phyloP scores from a whole-genome alignment of 2,329 filamentous ascomycete genomes.

The Ophiostoma piceae region DNA sequence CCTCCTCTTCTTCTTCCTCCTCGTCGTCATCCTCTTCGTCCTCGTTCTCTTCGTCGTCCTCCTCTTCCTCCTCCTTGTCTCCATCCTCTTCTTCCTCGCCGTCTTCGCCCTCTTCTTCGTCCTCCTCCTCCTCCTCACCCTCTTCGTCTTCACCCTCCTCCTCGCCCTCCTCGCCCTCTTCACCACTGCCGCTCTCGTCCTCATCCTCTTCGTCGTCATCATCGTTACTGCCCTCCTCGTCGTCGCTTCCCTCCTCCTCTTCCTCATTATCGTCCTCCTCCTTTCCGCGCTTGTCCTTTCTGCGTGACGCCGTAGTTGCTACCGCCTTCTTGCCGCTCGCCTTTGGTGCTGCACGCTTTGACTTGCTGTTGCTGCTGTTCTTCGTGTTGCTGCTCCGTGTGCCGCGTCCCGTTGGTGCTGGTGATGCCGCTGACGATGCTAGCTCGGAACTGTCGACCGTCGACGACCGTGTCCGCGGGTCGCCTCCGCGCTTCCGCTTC shows the following conservation, averaged over 20 bases:
- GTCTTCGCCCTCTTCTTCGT: neutral
- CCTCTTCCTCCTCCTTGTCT: slow-evolving; percentile 13
- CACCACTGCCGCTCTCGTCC: neutral
- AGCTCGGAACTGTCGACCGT: slow-evolving; percentile 27
- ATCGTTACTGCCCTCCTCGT: slow-evolving; percentile 11
- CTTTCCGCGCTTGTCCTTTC: slow-evolving; percentile 12
- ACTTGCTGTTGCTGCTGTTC: neutral
- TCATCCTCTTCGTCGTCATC: slow-evolving; percentile 8
- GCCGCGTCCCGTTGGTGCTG: slow-evolving; percentile 21
- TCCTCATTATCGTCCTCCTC: slow-evolving; percentile 16
- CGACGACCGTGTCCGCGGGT: slow-evolving; percentile 26
- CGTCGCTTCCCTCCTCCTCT: neutral
- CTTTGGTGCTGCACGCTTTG: slow-evolving; percentile 14
- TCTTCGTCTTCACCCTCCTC: slow-evolving; percentile 16
- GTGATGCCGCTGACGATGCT: slow-evolving; percentile 24
- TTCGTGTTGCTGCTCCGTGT: slow-evolving; percentile 18
- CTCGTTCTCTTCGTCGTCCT: neutral
- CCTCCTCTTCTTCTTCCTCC: slow-evolving; percentile 18
- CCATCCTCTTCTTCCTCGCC: slow-evolving; percentile 17
- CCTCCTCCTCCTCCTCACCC: slow-evolving; percentile 10
- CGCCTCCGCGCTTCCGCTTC: slow-evolving; percentile 29
- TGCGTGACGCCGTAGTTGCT: neutral
- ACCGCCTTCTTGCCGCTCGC: slow-evolving; percentile 17
- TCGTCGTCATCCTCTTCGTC: slow-evolving; percentile 20
- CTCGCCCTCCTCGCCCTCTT: neutral